These are phyloP conservation scores for Aaosphaeria pasadenensis DNA, from an alignment of 2,329 filamentous ascomycete genomes.

Conservation along the genomic window DNA sequence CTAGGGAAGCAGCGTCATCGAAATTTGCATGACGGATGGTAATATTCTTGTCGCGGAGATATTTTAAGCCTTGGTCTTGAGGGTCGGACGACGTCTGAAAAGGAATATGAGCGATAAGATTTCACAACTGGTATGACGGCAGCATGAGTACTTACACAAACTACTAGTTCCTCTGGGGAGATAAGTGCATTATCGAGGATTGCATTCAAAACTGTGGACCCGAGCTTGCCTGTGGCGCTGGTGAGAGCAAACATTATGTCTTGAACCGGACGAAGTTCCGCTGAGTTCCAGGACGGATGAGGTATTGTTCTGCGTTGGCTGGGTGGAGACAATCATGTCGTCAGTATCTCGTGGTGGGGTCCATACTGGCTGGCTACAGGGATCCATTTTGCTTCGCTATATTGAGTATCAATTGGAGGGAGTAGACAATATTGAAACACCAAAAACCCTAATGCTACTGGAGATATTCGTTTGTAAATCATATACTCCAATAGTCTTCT, in stretches of 20 bases:
- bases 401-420: too few relatives aligned
- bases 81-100: constrained; percentile 18
- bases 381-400: too few relatives aligned
- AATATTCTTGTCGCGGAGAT: constrained; percentile 28
- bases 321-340: not conserved
- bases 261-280: not conserved
- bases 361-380: too few relatives aligned
- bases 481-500: too few relatives aligned
- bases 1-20: constrained; percentile 34
- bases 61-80: constrained; percentile 18
- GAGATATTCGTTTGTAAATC: too few relatives aligned
- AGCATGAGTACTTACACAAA: constrained; percentile 21
- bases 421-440: too few relatives aligned
- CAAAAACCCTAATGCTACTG: too few relatives aligned
- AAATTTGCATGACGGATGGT: constrained; percentile 39
- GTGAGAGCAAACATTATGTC: constrained; percentile 37
- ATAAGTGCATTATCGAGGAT: constrained; percentile 42
- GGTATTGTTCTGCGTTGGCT: not conserved
- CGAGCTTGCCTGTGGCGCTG: constrained; percentile 46
- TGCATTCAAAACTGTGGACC: constrained; percentile 41
- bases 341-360: too few relatives aligned
- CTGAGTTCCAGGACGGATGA: too few relatives aligned
- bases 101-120: constrained; percentile 2
- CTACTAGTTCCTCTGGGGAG: constrained; percentile 35
- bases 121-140: constrained; percentile 4